Evolutionary conservation across 306 rosid species (phyloP), one percentile per base, ranked within the genome.

Genomic region (Dalbergia cochinchinensis): DNA sequence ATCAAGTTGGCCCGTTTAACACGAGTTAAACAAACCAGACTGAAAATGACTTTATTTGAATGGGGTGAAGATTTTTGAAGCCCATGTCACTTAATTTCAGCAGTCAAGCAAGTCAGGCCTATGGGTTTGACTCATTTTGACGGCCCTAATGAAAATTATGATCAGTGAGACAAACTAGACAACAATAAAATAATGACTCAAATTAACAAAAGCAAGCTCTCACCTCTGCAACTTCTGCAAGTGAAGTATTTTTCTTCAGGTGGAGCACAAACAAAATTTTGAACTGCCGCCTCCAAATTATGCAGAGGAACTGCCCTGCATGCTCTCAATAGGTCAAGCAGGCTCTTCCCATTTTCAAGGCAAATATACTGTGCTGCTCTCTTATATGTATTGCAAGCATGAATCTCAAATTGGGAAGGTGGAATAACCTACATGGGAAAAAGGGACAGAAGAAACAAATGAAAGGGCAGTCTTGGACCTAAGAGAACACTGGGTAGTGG

Each of bases 361-460:
- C 99, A 95, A 77, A 95, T 95, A 75, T 95, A 95, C 78, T 95
- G 91, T 7, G 98, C 94, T 45, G 99, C 99, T 83, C 99, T 94
- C 86, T 89, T 91, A 70, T 95, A 95, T 59, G 86, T 81, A 73
- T 91, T 91, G 85, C 97, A 90, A 58, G 99, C 99, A 87, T 95
- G 99, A 88, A 95, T 93, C 96, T 95, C 99, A 42, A 95, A 95
- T 74, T 91, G 90, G 78, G 99, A 95, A 51, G 97, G 98, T 15
- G 99, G 97, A 76, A 95, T 82, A 34, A 95, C 89, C 99, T 95
- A 74, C 71, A 83, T 39, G 7, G 11, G 42, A 59, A 59, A 42
- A 65, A 74, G 66, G 22, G 44, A 54, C 79, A 72, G 34, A 59
- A 53, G 63, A n/a, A 80, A 76, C 65, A 63, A 82, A 72, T 82